These are phyloP conservation scores for Aleurites moluccanus DNA, from an alignment of 441 rosid genomes.

Conservation along the genomic window DNA sequence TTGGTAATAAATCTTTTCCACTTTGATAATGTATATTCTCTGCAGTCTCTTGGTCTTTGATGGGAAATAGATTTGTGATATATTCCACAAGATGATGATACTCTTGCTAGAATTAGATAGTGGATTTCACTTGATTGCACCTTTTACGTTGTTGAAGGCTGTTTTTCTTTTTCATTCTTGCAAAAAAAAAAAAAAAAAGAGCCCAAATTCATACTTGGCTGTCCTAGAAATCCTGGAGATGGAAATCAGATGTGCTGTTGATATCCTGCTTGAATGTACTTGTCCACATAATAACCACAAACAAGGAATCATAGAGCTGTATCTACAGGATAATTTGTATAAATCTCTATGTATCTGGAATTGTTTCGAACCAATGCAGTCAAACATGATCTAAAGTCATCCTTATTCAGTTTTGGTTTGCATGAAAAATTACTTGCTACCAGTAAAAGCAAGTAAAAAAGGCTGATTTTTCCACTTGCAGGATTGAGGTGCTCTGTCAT, in stretches of 20 bases:
- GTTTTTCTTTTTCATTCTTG: not conserved
- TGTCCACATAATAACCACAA: not conserved
- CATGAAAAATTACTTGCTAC: not conserved
- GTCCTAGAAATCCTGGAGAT: not conserved
- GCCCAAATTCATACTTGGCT: not conserved
- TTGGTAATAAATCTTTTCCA: constrained; percentile 46
- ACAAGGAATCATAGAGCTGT: not conserved
- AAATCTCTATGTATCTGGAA: too few relatives aligned
- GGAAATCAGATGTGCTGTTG: not conserved
- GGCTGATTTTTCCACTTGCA: constrained; percentile 31
- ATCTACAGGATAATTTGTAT: not conserved
- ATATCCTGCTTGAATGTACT: too few relatives aligned
- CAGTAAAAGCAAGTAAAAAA: not conserved
- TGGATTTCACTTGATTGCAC: not conserved
- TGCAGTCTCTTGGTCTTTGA: constrained; percentile 2
- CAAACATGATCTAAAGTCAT: too few relatives aligned
- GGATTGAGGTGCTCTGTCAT: constrained; percentile 92
- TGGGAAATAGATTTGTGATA: not conserved
- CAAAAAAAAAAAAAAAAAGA: too few relatives aligned
- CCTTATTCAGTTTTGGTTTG: too few relatives aligned
- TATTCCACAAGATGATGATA: not conserved
- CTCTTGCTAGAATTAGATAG: too few relatives aligned
- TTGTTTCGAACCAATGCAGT: too few relatives aligned
- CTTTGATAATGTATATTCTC: not conserved
- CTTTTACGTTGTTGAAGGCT: constrained; percentile 1